Percentiles rank a stretch among this genome's conserved stretches.
These are phyloP conservation scores for Eucalyptus sp. DNA, from an alignment of 345 rosid genomes.

Conservation along the genomic window DNA sequence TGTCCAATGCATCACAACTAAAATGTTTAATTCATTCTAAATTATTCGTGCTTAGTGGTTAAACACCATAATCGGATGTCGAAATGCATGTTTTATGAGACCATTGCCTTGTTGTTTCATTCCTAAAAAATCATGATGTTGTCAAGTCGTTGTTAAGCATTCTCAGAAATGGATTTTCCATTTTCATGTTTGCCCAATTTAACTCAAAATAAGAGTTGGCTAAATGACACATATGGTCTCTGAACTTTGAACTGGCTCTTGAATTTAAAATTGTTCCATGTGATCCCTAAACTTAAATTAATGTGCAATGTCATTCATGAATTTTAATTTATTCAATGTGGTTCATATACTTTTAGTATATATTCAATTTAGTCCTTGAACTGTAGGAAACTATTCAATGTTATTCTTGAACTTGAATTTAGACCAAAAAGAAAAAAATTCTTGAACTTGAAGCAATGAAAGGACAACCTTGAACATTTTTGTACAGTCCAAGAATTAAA, in stretches of 20 bases:
- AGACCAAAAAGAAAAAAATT: too few relatives aligned
- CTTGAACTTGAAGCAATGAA: not conserved
- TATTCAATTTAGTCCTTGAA: not conserved
- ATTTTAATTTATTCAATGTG: not conserved
- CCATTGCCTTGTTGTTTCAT: not conserved
- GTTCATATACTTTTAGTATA: not conserved
- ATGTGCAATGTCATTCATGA: not conserved
- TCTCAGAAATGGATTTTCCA: not conserved
- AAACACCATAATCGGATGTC: not conserved
- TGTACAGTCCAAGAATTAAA: not conserved
- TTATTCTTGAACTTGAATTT: not conserved
- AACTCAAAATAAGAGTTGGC: not conserved
- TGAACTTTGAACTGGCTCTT: not conserved
- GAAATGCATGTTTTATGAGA: not conserved
- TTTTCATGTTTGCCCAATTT: not conserved
- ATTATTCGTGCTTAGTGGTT: not conserved
- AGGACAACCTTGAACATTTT: not conserved
- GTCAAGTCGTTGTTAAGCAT: not conserved
- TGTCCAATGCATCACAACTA: not conserved
- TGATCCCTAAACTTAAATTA: not conserved
- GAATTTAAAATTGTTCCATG: not conserved
- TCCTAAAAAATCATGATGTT: not conserved
- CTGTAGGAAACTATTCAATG: not conserved
- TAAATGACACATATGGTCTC: rapidly evolving
- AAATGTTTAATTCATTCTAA: not conserved